phyloP scores from a whole-genome alignment of 2,329 filamentous ascomycete species.

The Penicillium brevicompactum region DNA sequence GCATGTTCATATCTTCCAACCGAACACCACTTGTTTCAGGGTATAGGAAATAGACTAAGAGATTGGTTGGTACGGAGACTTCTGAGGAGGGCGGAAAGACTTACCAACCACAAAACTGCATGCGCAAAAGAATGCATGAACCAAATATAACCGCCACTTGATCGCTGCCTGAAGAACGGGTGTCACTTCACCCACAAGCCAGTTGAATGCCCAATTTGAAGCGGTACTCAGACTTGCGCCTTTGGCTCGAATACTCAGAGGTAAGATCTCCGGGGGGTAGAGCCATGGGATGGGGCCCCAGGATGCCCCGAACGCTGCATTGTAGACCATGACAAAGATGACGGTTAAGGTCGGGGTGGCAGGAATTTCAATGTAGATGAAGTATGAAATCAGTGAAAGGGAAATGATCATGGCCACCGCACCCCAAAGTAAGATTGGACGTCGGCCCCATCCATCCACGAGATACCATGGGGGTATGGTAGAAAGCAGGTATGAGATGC shows the following conservation, averaged over 20 bases:
- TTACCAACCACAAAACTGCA: slow-evolving; percentile 91
- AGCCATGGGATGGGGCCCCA: slow-evolving; percentile 99
- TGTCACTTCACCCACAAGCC: slow-evolving; percentile 93
- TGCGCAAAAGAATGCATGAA: slow-evolving; percentile 96
- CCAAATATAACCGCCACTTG: slow-evolving; percentile 87
- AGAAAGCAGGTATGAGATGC: slow-evolving; percentile 83
- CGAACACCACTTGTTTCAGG: slow-evolving; percentile 95
- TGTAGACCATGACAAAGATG: slow-evolving; percentile 96
- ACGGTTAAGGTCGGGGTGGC: slow-evolving; percentile 84
- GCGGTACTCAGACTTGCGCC: slow-evolving; percentile 95
- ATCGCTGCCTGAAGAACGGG: slow-evolving; percentile 91
- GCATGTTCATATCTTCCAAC: slow-evolving; percentile 91
- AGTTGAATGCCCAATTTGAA: slow-evolving; percentile 98
- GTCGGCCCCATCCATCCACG: slow-evolving; percentile 87
- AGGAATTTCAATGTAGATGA: slow-evolving; percentile 80
- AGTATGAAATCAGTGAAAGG: slow-evolving; percentile 89
- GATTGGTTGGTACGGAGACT: background rate
- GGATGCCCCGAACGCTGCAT: slow-evolving; percentile 93
- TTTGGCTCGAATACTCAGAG: slow-evolving; percentile 94
- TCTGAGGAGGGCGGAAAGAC: slow-evolving; percentile 19
- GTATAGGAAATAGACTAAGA: slow-evolving; percentile 92
- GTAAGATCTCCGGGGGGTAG: slow-evolving; percentile 97
- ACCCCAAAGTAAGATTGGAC: slow-evolving; percentile 85
- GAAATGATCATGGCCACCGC: slow-evolving; percentile 88
- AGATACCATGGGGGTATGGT: slow-evolving; percentile 97